Conservation (phyloP, 805 yeast genomes). For the Kurtzmaniella cleridarum region DNA sequence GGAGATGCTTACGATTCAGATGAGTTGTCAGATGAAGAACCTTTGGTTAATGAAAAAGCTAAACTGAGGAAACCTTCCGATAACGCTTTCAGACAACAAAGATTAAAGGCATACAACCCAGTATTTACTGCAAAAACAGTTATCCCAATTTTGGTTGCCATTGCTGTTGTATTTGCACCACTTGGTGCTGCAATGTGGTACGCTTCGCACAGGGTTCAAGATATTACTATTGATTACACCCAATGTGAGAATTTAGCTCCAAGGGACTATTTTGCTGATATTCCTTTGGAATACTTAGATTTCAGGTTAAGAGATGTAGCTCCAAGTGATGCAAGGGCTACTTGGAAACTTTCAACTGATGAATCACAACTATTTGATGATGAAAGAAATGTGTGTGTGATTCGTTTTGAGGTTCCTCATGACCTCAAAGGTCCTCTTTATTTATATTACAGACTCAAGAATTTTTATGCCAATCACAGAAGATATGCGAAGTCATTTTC, state of each 20-base stretch:
- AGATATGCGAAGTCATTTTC: constrained; percentile 38
- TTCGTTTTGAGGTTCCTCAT: constrained; percentile 34
- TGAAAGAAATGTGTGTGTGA: constrained; percentile 42
- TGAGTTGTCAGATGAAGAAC: constrained; percentile 35
- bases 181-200: constrained; percentile 45
- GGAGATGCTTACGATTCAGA: constrained; percentile 31
- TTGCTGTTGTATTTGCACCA: constrained; percentile 38
- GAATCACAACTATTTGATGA: constrained; percentile 43
- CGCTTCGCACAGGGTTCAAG: constrained; percentile 34
- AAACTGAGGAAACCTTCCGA: constrained; percentile 63
- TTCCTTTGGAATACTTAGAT: constrained; percentile 34
- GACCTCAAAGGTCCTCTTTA: constrained; percentile 35
- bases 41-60: constrained; percentile 35
- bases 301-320: constrained; percentile 28
- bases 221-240: constrained; percentile 35
- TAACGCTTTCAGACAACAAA: constrained; percentile 52
- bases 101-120: constrained; percentile 45
- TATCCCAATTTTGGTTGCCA: constrained; percentile 32
- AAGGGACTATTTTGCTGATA: constrained; percentile 25
- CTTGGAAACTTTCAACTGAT: constrained; percentile 34
- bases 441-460: constrained; percentile 35
- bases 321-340: constrained; percentile 15
- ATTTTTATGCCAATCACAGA: constrained; percentile 40
- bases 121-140: constrained; percentile 40
- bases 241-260: constrained; percentile 36